These are phyloP conservation scores for Phanerochaete sordida DNA, from an alignment of 768 basidiomycete genomes.

Conservation along the genomic window DNA sequence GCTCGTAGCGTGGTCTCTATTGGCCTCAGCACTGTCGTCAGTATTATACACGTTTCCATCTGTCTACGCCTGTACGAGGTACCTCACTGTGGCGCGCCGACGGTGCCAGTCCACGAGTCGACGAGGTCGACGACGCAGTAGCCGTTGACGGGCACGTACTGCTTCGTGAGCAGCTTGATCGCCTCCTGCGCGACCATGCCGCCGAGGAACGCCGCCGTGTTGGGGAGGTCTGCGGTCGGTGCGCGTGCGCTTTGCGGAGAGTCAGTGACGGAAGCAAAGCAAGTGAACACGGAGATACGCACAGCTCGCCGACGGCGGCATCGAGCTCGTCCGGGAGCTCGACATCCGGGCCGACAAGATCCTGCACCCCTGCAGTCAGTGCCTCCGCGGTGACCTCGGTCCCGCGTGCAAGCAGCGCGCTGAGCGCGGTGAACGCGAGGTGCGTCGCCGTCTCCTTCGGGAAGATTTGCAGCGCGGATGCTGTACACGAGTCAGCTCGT, in stretches of 20 bases:
- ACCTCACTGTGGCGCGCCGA: conserved; percentile 22
- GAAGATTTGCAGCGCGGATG: conserved; percentile 15
- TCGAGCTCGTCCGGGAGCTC: conserved; percentile 52
- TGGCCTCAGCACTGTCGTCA: no score
- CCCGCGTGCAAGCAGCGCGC: conserved; percentile 23
- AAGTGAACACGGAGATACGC: conserved; percentile 28
- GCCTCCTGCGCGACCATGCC: conserved; percentile 94
- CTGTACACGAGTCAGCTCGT: conserved; percentile 3
- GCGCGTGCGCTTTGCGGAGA: conserved; percentile 59
- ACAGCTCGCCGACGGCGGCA: conserved; percentile 77
- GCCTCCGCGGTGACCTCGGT: conserved; percentile 42
- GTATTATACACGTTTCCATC: not conserved
- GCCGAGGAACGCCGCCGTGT: conserved; percentile 89
- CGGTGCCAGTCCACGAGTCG: conserved; percentile 68
- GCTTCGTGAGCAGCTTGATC: conserved; percentile 95
- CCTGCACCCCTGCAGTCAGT: conserved; percentile 48
- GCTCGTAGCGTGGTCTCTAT: no score
- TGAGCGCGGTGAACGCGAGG: conserved; percentile 66
- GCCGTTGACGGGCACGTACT: conserved; percentile 89
- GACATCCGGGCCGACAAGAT: conserved; percentile 45
- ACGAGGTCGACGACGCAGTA: conserved; percentile 84
- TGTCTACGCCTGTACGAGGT: not conserved
- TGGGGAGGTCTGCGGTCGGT: conserved; percentile 84
- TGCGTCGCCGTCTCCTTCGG: conserved; percentile 67
- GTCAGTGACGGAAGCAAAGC: not conserved